These are phyloP conservation scores for Xylariaceae sp. DNA, from an alignment of 2,329 filamentous ascomycete genomes.

Conservation along the genomic window DNA sequence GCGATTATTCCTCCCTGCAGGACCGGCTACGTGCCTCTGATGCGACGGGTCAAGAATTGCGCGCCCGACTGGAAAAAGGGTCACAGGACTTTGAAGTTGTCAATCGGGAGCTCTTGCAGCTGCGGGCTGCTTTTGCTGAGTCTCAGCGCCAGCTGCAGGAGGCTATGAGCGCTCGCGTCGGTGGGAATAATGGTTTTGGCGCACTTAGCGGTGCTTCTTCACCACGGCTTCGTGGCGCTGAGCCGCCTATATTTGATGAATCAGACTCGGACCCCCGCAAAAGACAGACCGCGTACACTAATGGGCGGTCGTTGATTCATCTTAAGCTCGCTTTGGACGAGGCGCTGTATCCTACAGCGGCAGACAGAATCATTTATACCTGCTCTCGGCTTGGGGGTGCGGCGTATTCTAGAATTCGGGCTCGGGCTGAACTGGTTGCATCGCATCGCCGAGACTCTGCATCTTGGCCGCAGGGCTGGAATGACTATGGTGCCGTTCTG, in stretches of 20 bases:
- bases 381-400: neutral
- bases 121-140: too few species aligned
- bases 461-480: neutral
- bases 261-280: neutral
- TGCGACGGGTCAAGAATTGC: too few species aligned
- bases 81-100: too few species aligned
- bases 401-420: neutral
- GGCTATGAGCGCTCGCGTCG: neutral
- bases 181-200: too few species aligned
- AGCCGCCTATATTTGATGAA: neutral
- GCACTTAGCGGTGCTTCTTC: neutral
- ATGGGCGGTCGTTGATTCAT: neutral
- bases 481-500: neutral
- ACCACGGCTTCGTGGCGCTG: neutral
- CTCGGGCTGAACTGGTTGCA: neutral
- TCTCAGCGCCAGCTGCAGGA: too few species aligned
- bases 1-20: too few species aligned
- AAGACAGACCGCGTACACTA: neutral
- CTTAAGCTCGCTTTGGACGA: neutral
- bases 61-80: too few species aligned
- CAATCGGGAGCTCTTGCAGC: too few species aligned
- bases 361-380: neutral
- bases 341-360: neutral
- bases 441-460: neutral
- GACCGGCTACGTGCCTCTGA: too few species aligned